Conservation (phyloP, 23 red algal species). For the Cyanidioschyzon merolae region DNA sequence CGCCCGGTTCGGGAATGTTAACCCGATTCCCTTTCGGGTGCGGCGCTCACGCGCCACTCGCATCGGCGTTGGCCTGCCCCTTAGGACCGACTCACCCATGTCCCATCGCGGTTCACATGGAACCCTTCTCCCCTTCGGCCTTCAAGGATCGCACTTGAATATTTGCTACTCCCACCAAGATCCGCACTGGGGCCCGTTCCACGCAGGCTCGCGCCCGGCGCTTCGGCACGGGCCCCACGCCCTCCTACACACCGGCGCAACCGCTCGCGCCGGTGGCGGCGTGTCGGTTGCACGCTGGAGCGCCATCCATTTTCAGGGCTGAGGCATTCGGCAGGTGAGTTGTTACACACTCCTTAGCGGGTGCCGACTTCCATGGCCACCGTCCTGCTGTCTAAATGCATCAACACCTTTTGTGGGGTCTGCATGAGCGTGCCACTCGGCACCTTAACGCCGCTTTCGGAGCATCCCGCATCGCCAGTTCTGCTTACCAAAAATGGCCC, state of each 20-base stretch:
- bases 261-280: conserved; percentile 38
- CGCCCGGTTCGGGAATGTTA: conserved; percentile 59
- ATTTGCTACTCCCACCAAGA: conserved; percentile 89
- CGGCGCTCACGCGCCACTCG: conserved; percentile 20
- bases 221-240: conserved; percentile 51
- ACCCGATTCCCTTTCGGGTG: conserved; percentile 72
- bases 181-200: conserved; percentile 85
- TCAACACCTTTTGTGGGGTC: conserved; percentile 75
- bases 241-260: conserved; percentile 54
- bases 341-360: conserved; percentile 87
- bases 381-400: conserved; percentile 79
- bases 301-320: conserved; percentile 99
- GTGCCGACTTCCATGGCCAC: conserved; percentile 84
- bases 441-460: conserved; percentile 72
- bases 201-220: conserved; percentile 34
- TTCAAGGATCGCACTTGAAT: conserved; percentile 96
- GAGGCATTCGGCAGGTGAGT: conserved; percentile 97
- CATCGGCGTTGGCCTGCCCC: conserved; percentile 34
- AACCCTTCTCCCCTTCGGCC: conserved; percentile 93
- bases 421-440: conserved; percentile 51
- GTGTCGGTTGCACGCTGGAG: conserved; percentile 71
- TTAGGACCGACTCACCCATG: conserved; percentile 45
- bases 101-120: conserved; percentile 84
- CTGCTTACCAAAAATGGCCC: conserved; percentile 93
- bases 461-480: conserved; percentile 89